A percentile compares a stretch with the other conserved stretches of the same genome.
These are phyloP conservation scores for Picochlorum sp. DNA, from an alignment of 139 green algal species.

Conservation along the genomic window DNA sequence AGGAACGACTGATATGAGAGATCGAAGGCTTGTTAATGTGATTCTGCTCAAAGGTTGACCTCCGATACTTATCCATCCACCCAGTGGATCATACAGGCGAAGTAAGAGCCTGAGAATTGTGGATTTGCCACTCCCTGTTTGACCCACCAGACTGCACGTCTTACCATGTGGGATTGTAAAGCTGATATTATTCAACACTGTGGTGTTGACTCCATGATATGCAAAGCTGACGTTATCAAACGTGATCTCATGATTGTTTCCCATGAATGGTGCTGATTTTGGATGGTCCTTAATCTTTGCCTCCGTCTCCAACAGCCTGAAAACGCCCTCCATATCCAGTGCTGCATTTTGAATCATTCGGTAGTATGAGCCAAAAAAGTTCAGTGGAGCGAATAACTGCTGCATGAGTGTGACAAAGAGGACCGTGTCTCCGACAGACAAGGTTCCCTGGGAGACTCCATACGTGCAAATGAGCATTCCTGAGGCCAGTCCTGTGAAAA, in stretches of 20 bases:
- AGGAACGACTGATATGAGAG: constrained; percentile 35
- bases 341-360: constrained; percentile 50
- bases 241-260: constrained; percentile 15
- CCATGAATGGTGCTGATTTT: background rate
- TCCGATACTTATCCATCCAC: constrained; percentile 60
- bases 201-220: background rate
- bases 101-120: constrained; percentile 78
- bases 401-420: constrained; percentile 78
- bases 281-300: constrained; percentile 45
- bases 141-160: constrained; percentile 60
- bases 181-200: background rate
- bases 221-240: constrained; percentile 59
- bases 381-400: constrained; percentile 78
- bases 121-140: constrained; percentile 86
- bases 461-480: constrained; percentile 22
- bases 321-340: constrained; percentile 77
- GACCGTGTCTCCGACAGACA: constrained; percentile 76
- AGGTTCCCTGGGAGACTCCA: constrained; percentile 33
- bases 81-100: constrained; percentile 64
- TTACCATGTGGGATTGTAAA: constrained; percentile 33
- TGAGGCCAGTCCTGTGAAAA: constrained; percentile 52
- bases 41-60: constrained; percentile 61
- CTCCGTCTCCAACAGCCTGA: constrained; percentile 48
- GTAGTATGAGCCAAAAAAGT: constrained; percentile 70
- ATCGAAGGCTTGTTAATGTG: constrained; percentile 53